These are phyloP conservation scores for Chenopodium berlandieri DNA, from an alignment of 148 eudicot species.

Conservation along the genomic window DNA sequence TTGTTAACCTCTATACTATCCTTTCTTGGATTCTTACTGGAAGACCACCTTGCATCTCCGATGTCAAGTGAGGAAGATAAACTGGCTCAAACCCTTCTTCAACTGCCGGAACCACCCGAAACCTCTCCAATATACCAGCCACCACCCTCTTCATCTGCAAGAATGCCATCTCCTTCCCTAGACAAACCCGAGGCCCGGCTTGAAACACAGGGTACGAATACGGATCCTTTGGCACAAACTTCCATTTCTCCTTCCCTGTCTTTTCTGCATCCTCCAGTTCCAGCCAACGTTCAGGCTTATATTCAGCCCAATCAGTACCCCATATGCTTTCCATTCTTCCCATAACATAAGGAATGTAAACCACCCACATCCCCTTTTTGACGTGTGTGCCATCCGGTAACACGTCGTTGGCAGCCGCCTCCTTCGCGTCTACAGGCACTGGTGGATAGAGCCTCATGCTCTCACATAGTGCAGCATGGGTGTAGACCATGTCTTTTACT, in stretches of 20 bases:
- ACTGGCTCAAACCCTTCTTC: conserved; percentile 41
- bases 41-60: conserved; percentile 47
- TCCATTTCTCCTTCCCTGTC: conserved; percentile 17
- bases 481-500: conserved; percentile 33
- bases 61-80: conserved; percentile 27
- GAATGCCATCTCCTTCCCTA: conserved; percentile 51
- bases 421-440: conserved; percentile 37
- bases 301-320: conserved; percentile 40
- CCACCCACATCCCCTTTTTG: conserved; percentile 35
- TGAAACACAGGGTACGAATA: conserved; percentile 47
- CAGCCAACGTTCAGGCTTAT: conserved; percentile 37
- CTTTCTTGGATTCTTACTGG: conserved; percentile 34
- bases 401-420: conserved; percentile 30
- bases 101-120: conserved; percentile 37
- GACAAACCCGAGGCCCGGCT: conserved; percentile 52
- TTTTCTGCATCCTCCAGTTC: conserved; percentile 16
- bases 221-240: conserved; percentile 30
- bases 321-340: conserved; percentile 44
- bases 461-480: conserved; percentile 47
- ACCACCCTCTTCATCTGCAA: conserved; percentile 53
- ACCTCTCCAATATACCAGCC: conserved; percentile 35
- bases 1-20: neutral
- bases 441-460: conserved; percentile 54
- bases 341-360: conserved; percentile 46
- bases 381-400: conserved; percentile 45